Evolutionary conservation across 1,284 basidiomycete genomes (phyloP).

Genomic region (Ustilago hordei): DNA sequence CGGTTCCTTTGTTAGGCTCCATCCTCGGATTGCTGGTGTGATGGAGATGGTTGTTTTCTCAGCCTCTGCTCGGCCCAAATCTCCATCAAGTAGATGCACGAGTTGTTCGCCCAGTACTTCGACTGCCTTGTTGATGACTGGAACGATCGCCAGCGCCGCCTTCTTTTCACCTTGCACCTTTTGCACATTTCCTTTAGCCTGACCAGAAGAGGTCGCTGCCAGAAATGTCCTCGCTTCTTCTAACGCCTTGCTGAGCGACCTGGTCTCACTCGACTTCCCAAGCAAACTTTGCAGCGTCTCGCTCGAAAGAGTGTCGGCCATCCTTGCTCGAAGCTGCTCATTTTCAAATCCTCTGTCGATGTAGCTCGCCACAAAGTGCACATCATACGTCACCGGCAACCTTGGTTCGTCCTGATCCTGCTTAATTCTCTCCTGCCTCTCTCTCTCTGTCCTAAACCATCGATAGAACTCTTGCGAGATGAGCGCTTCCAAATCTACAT

Average conservation of each 20-base stretch:
- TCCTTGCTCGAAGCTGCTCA: constrained; percentile 8
- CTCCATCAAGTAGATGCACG: constrained; percentile 18
- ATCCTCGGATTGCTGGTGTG: neutral
- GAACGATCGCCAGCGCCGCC: constrained; percentile 17
- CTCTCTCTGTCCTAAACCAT: constrained; percentile 47
- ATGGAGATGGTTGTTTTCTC: constrained; percentile 1
- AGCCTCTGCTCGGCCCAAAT: neutral
- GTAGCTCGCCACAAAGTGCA: constrained; percentile 33
- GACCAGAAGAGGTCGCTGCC: neutral
- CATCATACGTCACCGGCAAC: constrained; percentile 45
- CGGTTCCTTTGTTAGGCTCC: constrained; percentile 6
- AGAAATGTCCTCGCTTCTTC: constrained; percentile 22
- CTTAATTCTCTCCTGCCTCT: constrained; percentile 53
- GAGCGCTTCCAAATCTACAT: constrained; percentile 38
- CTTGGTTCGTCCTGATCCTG: constrained; percentile 53
- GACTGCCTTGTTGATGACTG: constrained; percentile 16
- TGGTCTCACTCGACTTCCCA: neutral
- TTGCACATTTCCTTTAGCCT: neutral
- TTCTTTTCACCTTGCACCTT: neutral
- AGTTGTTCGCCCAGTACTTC: constrained; percentile 23
- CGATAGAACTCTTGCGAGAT: constrained; percentile 45
- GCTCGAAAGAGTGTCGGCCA: neutral
- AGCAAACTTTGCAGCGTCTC: constrained; percentile 11
- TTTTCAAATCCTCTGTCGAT: constrained; percentile 51
- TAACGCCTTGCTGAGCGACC: constrained; percentile 7